phyloP scores from a whole-genome alignment of 495 filamentous ascomycete genomes.

The Delitschia confertaspora region DNA sequence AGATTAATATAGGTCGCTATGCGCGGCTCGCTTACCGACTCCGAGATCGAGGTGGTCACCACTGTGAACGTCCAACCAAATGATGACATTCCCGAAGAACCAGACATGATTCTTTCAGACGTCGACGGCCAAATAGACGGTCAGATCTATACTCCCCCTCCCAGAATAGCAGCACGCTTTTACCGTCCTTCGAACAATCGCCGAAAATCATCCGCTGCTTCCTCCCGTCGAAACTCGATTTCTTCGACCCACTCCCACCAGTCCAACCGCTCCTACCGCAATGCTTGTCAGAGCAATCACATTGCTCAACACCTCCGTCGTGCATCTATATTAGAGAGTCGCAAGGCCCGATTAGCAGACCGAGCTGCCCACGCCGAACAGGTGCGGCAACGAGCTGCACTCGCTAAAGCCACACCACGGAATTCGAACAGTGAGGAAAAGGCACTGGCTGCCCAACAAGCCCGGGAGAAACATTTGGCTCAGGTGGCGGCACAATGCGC shows the following conservation, averaged over 20 bases:
- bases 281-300: slow-evolving; percentile 63
- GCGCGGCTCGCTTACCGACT: slow-evolving; percentile 15
- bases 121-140: slow-evolving; percentile 19
- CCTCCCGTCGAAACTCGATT: slow-evolving; percentile 80
- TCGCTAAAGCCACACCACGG: slow-evolving; percentile 67
- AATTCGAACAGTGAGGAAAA: slow-evolving; percentile 62
- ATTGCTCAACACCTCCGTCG: slow-evolving; percentile 85
- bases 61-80: slow-evolving; percentile 12
- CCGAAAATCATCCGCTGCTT: slow-evolving; percentile 75
- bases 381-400: slow-evolving; percentile 82
- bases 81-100: slow-evolving; percentile 32
- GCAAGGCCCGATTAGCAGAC: slow-evolving; percentile 87
- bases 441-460: slow-evolving; percentile 81
- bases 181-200: slow-evolving; percentile 59
- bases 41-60: slow-evolving; percentile 15
- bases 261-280: slow-evolving; percentile 54
- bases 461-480: slow-evolving; percentile 81
- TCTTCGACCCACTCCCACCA: slow-evolving; percentile 75
- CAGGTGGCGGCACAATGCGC: slow-evolving; percentile 92
- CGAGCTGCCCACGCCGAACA: slow-evolving; percentile 92
- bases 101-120: slow-evolving; percentile 30
- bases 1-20: slow-evolving; percentile 13
- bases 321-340: slow-evolving; percentile 82
- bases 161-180: slow-evolving; percentile 81
- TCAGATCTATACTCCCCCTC: slow-evolving; percentile 54